Evolutionary conservation across 148 eudicot genomes (phyloP).

Genomic region (Suaeda aralocaspica): DNA sequence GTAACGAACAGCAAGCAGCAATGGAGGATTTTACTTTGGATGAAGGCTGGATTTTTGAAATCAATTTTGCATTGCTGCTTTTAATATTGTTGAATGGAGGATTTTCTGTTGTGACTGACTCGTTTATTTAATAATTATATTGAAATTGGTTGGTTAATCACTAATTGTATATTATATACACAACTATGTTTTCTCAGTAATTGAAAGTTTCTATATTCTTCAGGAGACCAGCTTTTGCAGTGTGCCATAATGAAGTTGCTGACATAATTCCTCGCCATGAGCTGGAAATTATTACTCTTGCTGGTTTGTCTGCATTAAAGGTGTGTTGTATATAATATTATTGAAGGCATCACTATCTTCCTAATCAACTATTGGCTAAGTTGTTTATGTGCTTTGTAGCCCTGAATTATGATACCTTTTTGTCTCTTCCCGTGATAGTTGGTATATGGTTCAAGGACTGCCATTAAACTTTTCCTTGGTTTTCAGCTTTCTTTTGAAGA

Average conservation of each 20-base stretch:
- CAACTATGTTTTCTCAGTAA: neutral
- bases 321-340: constrained; percentile 29
- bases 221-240: constrained; percentile 82
- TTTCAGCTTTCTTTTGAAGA: too few relatives aligned
- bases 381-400: too few relatives aligned
- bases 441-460: constrained; percentile 12
- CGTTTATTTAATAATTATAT: too few relatives aligned
- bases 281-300: constrained; percentile 72
- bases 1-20: too few relatives aligned
- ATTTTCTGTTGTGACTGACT: neutral
- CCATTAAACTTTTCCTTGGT: too few relatives aligned
- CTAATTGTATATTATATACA: neutral
- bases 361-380: neutral
- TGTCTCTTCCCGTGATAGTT: too few relatives aligned
- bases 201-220: neutral
- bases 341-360: neutral
- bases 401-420: too few relatives aligned
- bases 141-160: neutral
- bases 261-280: constrained; percentile 42
- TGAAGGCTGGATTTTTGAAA: neutral
- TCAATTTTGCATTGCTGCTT: neutral
- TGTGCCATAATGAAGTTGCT: constrained; percentile 50
- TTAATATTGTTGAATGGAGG: neutral
- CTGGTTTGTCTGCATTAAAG: constrained; percentile 58
- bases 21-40: too few relatives aligned